Conservation (phyloP, 495 filamentous ascomycete genomes). For the Tuber aestivum region DNA sequence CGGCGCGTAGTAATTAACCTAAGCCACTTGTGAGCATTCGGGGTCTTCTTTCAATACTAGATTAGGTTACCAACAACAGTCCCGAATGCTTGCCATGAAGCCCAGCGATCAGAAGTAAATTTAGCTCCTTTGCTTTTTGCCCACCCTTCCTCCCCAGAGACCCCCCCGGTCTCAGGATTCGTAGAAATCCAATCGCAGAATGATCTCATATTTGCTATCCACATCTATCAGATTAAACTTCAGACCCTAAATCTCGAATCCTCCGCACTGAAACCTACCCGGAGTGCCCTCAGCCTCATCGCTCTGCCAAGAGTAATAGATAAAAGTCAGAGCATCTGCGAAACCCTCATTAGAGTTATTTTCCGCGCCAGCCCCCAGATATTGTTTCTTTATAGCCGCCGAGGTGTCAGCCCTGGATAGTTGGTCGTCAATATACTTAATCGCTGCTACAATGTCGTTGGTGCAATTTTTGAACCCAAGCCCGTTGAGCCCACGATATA, state of each 20-base stretch:
- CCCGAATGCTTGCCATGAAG: conserved; percentile 47
- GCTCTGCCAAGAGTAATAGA: conserved; percentile 48
- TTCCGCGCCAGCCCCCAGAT: conserved; percentile 51
- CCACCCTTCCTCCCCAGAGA: conserved; percentile 24
- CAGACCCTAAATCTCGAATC: not conserved
- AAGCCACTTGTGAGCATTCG: conserved; percentile 1
- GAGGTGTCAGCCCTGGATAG: conserved; percentile 43
- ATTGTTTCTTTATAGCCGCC: conserved; percentile 48
- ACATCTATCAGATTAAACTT: not conserved
- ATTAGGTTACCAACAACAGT: conserved; percentile 46
- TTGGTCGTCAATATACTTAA: conserved; percentile 51
- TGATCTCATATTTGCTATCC: conserved; percentile 6
- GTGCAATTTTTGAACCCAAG: conserved; percentile 54
- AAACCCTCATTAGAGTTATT: conserved; percentile 51
- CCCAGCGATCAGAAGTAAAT: conserved; percentile 48
- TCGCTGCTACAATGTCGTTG: conserved; percentile 50
- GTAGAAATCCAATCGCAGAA: conserved; percentile 31
- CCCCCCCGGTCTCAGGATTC: conserved; percentile 16
- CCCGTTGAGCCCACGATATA: conserved; percentile 51
- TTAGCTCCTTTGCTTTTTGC: conserved; percentile 30
- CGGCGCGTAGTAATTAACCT: conserved; percentile 37
- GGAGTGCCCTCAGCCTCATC: conserved; percentile 13
- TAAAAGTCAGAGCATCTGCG: conserved; percentile 45
- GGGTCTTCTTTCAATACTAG: conserved; percentile 22
- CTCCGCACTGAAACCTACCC: conserved; percentile 8